Base-by-base conservation (phyloP, 1,139 yeast species). In the Scheffersomyces stambukii region DNA sequence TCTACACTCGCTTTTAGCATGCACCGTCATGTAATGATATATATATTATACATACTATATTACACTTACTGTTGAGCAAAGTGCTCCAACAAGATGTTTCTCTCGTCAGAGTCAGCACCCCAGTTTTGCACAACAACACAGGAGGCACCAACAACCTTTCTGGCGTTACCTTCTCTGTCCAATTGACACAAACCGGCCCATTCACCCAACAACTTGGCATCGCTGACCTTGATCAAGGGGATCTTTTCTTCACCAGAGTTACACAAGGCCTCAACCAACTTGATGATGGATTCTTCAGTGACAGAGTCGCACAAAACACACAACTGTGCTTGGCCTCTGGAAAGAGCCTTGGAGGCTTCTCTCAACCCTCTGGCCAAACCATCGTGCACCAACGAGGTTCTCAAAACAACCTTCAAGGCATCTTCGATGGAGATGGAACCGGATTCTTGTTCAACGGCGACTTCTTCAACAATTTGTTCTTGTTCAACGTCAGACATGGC, bases 361-460 rank as follows among this genome's bases (percentile, higher is more conserved):
- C 97, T 91, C 70, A 91, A 83, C 79, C 99, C 99, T 79, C 99
- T 91, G 69, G 97, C 98, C 73, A 91, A 86, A 75, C 98, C 98
- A 70, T 91, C 96, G 80, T 88, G 95, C 64, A 89, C 86, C 67
- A 93, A 81, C 54, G 99, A 82, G 68, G 93, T 88, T 83, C 95
- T 89, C 65, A 91, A 82, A 64, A 91, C 98, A 64, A 88, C 94
- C 77, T 89, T 86, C 69, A 91, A 79, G 64, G 97, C 96, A 67
- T 93, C 98, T 77, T 93, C 98, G 56, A 91, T 82, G 67, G 97
- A 78, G 75, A 91, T 81, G 60, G 91, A 81, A 45, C 86, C 85
- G 55, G 84, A 65, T 60, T 80, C 81, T 69, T 78, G 91, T 68
- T 79, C 94, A 62, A 76, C 86, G 65, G 81, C 94, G 58, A 71